Evolutionary conservation across 2,329 filamentous ascomycete genomes (phyloP).

Genomic region (Diplodia sapinea): DNA sequence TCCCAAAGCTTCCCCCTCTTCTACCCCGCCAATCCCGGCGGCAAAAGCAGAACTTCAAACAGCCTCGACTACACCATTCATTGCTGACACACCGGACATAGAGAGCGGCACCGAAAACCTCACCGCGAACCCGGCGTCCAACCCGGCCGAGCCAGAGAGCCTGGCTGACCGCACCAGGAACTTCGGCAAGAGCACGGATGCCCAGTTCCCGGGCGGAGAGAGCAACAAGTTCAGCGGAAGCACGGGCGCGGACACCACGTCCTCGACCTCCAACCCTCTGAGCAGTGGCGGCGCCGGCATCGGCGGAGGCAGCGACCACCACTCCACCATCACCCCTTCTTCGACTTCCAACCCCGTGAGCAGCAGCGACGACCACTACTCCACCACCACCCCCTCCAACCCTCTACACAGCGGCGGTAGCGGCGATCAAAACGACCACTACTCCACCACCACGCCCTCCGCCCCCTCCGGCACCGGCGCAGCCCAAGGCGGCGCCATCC

Average conservation of each 20-base stretch:
- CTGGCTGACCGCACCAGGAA: constrained; percentile 27
- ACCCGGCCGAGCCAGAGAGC: neutral
- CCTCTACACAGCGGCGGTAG: neutral
- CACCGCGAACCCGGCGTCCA: neutral
- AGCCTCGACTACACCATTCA: neutral
- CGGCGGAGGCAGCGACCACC: too few relatives aligned
- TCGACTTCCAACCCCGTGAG: neutral
- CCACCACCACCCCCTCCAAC: neutral
- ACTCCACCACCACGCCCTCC: neutral
- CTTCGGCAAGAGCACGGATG: neutral
- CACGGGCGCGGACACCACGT: neutral
- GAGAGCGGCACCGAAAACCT: neutral
- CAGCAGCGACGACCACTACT: neutral
- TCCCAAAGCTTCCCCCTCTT: neutral
- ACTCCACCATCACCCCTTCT: neutral
- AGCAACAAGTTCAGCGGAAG: neutral
- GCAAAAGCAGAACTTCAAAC: neutral
- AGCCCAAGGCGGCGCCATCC: constrained; percentile 33
- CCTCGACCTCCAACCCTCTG: neutral
- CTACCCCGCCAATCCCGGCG: neutral
- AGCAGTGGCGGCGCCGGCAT: neutral
- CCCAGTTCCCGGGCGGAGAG: neutral
- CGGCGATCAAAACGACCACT: neutral
- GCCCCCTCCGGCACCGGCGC: constrained; percentile 14
- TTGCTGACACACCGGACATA: neutral